Evolutionary conservation across 768 basidiomycete genomes (phyloP), one percentile per base, ranked within the genome.

Genomic region (Suillus americanus): DNA sequence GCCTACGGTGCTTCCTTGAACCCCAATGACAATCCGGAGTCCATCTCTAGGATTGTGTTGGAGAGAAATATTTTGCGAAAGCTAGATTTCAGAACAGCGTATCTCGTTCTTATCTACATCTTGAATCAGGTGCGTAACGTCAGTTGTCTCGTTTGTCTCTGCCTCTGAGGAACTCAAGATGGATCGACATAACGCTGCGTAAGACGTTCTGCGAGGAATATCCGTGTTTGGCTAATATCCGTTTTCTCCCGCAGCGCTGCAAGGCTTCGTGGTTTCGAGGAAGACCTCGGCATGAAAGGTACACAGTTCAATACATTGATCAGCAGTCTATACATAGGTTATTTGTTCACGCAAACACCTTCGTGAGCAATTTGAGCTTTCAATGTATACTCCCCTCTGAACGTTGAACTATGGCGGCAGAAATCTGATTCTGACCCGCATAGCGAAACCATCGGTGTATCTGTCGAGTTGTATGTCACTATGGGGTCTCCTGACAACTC

Each of bases 281-380:
- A 69, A 12, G 87, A 88, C 67, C 78, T 83, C 3, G 80, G 85
- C 53, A 76, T 89, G 5, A 70, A 75, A 28, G 87, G 87, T 13
- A 83, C 83, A 65, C 86, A 88, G 66, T 89, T 88, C 75, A 89
- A 89, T 71, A 80, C 76, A 0, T 73, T 90, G 13, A 76, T 91
- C 33, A 87, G 86, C 40, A 84, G 89, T 62, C 79, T 88, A 60
- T 88, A 86, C 68, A 81, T 87, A 38, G 87, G 87, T 23, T 91
- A 90, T 68, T 87, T 89, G 61, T 75, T 88, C 43, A 90, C 89
- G 88, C 89, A 91, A 71, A 81, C 89, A 65, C 88, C 88, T 35
- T 87, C 86, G 85, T 86, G 66, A 69, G 85, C 74, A 18, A 18
- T 12, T 70, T 37, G 35, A 4, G 13, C 14, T 23, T 37, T 23